phyloP scores from a whole-genome alignment of 257 asterid genomes.

The Thymus mandschuricus region DNA sequence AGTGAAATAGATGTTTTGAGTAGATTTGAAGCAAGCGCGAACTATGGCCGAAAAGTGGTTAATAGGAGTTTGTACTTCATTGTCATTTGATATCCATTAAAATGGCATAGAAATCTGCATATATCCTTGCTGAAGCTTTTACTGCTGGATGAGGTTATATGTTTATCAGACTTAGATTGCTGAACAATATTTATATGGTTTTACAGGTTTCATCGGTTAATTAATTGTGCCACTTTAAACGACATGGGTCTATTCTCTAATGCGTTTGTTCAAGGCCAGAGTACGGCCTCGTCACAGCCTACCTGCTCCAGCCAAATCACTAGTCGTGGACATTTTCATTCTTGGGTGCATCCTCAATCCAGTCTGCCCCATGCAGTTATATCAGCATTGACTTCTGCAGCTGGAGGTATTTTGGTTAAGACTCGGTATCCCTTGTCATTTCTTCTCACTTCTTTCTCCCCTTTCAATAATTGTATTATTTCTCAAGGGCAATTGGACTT shows the following conservation, averaged over 20 bases:
- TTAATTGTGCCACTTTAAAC: constrained; percentile 49
- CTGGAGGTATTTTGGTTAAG: constrained; percentile 59
- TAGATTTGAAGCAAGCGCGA: neutral
- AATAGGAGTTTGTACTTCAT: neutral
- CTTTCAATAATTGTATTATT: constrained; percentile 25
- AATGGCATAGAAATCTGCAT: neutral
- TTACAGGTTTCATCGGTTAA: constrained; percentile 82
- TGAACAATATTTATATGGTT: constrained; percentile 33
- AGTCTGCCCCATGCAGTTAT: constrained; percentile 72
- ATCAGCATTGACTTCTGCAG: constrained; percentile 67
- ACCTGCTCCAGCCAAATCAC: constrained; percentile 38
- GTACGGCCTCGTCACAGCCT: constrained; percentile 41
- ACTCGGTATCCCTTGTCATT: constrained; percentile 22
- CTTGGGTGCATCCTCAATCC: constrained; percentile 96
- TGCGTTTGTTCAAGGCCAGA: constrained; percentile 38
- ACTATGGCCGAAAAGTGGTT: neutral
- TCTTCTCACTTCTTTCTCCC: constrained; percentile 6
- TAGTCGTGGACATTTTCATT: constrained; percentile 42
- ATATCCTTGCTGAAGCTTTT: neutral
- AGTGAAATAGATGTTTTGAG: neutral
- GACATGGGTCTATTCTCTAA: constrained; percentile 43
- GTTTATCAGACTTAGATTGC: constrained; percentile 10
- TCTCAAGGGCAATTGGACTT: constrained; percentile 69
- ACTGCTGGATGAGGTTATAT: constrained; percentile 8
- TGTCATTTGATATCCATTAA: constrained; percentile 1